Evolutionary conservation across 2,329 filamentous ascomycete genomes (phyloP).

Genomic region (Decorospora gaudefroyi): DNA sequence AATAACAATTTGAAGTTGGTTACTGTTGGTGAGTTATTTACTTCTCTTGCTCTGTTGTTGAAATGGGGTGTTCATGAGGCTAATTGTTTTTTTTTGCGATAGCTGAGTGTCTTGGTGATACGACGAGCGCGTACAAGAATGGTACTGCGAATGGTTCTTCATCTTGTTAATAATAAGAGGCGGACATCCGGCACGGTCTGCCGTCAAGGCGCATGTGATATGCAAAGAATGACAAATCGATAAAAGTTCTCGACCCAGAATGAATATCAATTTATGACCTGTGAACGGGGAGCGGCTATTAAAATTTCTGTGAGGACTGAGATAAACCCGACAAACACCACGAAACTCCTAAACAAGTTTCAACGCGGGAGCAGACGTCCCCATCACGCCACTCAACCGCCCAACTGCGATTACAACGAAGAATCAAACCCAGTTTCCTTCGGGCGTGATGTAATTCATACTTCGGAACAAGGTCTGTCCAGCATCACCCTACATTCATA

Average conservation of each 20-base stretch:
- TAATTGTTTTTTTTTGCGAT: slow-evolving; percentile 11
- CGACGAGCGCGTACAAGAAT: slow-evolving; percentile 33
- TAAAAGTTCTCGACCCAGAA: neutral
- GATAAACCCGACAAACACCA: neutral
- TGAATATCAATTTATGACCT: slow-evolving; percentile 6
- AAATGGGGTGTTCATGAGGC: slow-evolving; percentile 10
- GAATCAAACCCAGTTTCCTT: neutral
- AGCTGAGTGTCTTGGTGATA: slow-evolving; percentile 44
- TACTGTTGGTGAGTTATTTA: slow-evolving; percentile 38
- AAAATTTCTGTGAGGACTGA: slow-evolving; percentile 6
- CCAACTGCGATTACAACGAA: neutral
- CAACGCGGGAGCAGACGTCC: slow-evolving; percentile 6
- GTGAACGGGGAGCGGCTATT: slow-evolving; percentile 2
- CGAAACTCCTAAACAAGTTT: neutral
- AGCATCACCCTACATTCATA: slow-evolving; percentile 15
- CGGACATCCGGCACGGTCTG: too few species aligned
- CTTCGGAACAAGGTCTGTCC: neutral
- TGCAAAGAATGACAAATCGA: too few species aligned
- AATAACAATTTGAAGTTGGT: slow-evolving; percentile 44
- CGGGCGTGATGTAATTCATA: slow-evolving; percentile 3
- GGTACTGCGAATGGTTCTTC: slow-evolving; percentile 29
- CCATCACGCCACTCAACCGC: slow-evolving; percentile 7
- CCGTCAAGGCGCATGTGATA: too few species aligned
- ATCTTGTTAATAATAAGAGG: slow-evolving; percentile 33
- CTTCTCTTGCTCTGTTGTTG: neutral